A percentile compares a stretch with the other conserved stretches of the same genome.
Conservation (phyloP, 306 rosid species). For the Ceratonia siliqua region DNA sequence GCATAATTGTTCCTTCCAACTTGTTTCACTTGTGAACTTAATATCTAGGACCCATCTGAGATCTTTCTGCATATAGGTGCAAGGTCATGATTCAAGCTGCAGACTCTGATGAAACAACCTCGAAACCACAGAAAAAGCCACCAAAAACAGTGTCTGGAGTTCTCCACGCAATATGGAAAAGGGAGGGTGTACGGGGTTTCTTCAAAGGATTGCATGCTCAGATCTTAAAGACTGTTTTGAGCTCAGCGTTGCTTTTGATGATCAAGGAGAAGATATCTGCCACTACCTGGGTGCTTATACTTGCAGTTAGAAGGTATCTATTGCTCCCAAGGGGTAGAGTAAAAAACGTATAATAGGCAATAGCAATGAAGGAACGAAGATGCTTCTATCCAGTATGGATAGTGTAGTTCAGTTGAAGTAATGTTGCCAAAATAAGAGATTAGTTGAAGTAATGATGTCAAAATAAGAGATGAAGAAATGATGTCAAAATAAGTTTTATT, state of each 20-base stretch:
- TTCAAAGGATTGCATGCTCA: constrained; percentile 97
- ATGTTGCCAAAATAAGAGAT: too few relatives aligned
- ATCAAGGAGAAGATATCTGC: constrained; percentile 95
- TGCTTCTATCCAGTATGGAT: constrained; percentile 29
- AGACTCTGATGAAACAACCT: constrained; percentile 50
- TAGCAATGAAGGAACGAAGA: constrained; percentile 31
- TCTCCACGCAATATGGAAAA: constrained; percentile 74
- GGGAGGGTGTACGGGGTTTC: constrained; percentile 80
- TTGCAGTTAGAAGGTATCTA: constrained; percentile 72
- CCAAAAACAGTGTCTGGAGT: constrained; percentile 59
- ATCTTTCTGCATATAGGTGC: constrained; percentile 60
- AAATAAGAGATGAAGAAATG: neutral
- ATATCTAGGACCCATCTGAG: constrained; percentile 23
- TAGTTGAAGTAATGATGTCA: neutral
- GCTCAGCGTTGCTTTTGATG: constrained; percentile 96
- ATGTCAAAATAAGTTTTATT: neutral
- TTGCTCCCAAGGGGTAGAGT: constrained; percentile 57
- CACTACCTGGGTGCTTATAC: constrained; percentile 85
- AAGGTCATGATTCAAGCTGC: constrained; percentile 99
- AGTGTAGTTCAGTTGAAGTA: constrained; percentile 29
- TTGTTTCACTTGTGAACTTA: constrained; percentile 29
- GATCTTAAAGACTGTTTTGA: constrained; percentile 93
- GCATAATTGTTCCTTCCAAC: constrained; percentile 29
- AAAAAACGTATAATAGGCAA: constrained; percentile 33
- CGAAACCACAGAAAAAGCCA: constrained; percentile 40